These are phyloP conservation scores for Trypanosoma conorhini DNA, from an alignment of 208 protist species.

Conservation along the genomic window DNA sequence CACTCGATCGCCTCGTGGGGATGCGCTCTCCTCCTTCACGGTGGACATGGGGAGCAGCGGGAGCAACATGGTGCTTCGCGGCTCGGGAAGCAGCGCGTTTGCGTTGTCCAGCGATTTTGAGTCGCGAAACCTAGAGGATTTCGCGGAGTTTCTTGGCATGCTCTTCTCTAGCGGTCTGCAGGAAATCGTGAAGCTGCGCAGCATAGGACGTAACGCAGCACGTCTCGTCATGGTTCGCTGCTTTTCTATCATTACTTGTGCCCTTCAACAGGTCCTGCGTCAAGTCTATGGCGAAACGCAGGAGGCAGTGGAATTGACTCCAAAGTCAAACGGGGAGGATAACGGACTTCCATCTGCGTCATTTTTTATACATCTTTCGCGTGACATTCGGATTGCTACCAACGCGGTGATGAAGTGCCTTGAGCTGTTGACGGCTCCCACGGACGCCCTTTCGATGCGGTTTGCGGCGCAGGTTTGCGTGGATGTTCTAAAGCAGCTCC, in stretches of 20 bases:
- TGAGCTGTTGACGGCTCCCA: slow-evolving; percentile 44
- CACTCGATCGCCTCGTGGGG: background rate
- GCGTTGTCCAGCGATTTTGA: slow-evolving; percentile 31
- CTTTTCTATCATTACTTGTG: slow-evolving; percentile 61
- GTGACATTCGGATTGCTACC: slow-evolving; percentile 56
- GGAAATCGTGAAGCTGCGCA: slow-evolving; percentile 60
- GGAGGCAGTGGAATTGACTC: background rate
- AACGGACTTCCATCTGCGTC: background rate
- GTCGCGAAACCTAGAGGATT: slow-evolving; percentile 43
- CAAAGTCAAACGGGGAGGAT: background rate
- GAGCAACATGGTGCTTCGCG: background rate
- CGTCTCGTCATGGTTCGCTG: slow-evolving; percentile 74
- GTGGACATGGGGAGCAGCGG: slow-evolving; percentile 15
- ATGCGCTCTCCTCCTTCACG: slow-evolving; percentile 32
- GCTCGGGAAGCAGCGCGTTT: background rate
- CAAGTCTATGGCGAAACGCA: slow-evolving; percentile 39
- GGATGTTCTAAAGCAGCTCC: slow-evolving; percentile 66
- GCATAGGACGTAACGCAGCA: slow-evolving; percentile 54
- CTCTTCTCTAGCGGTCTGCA: slow-evolving; percentile 59
- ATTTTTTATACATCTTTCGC: slow-evolving; percentile 46
- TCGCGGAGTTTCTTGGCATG: slow-evolving; percentile 57
- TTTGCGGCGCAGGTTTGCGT: slow-evolving; percentile 71
- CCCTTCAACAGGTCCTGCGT: slow-evolving; percentile 62
- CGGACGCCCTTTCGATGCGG: slow-evolving; percentile 47
- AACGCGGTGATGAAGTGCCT: slow-evolving; percentile 55